A percentile compares a stretch with the other conserved stretches of the same genome.
phyloP scores from a whole-genome alignment of 2,329 filamentous ascomycete genomes.

The Diaporthe citriasiana region DNA sequence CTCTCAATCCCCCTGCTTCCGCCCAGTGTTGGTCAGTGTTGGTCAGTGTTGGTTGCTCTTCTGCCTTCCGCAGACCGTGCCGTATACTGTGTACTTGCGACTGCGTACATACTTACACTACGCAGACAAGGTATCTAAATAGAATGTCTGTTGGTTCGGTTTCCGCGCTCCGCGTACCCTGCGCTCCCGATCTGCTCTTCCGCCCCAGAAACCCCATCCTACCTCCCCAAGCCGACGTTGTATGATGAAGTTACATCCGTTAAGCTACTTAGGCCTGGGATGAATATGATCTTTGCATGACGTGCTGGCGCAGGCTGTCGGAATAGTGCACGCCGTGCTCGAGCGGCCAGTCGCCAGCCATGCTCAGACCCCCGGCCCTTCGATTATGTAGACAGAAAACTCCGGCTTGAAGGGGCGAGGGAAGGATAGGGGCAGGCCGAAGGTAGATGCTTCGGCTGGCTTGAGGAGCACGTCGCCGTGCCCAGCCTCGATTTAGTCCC shows the following conservation, averaged over 20 bases:
- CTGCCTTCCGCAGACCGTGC: not conserved
- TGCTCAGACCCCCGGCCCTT: slow-evolving; percentile 44
- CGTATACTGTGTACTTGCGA: not conserved
- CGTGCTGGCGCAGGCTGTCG: slow-evolving; percentile 47
- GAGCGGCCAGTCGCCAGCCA: not conserved
- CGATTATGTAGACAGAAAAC: slow-evolving; percentile 48
- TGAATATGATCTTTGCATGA: slow-evolving; percentile 42
- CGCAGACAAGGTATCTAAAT: too few species aligned
- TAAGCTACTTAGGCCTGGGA: too few species aligned
- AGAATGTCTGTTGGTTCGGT: not conserved
- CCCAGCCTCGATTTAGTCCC: slow-evolving; percentile 44
- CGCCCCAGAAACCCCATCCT: not conserved
- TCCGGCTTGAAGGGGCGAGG: slow-evolving; percentile 51
- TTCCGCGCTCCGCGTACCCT: not conserved
- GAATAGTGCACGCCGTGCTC: slow-evolving; percentile 46
- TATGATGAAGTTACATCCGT: too few species aligned
- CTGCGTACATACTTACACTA: too few species aligned
- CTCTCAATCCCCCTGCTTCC: not conserved
- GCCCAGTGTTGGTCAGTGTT: not conserved
- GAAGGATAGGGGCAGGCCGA: slow-evolving; percentile 42
- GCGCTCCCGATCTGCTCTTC: not conserved
- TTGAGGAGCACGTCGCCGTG: slow-evolving; percentile 44
- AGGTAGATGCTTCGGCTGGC: slow-evolving; percentile 43
- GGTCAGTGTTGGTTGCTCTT: not conserved
- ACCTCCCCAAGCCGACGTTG: not conserved